Conservation (phyloP, 2,329 filamentous ascomycete genomes). For the Neoscytalidium dimidiatum region DNA sequence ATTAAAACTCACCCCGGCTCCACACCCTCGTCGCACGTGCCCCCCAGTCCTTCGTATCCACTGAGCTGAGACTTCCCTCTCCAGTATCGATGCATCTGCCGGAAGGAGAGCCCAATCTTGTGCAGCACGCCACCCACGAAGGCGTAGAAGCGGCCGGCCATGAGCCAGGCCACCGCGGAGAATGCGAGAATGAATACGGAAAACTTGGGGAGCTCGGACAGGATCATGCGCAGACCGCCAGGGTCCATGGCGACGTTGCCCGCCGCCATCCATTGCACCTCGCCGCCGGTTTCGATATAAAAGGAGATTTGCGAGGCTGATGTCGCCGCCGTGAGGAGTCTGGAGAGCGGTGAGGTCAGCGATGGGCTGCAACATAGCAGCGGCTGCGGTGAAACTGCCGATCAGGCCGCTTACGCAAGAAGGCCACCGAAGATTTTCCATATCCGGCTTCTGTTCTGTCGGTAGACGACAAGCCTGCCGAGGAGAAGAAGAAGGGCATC, state of each 20-base stretch:
- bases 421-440: slow-evolving; percentile 27
- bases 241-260: slow-evolving; percentile 39
- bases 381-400: background rate
- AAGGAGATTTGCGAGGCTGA: slow-evolving; percentile 41
- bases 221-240: slow-evolving; percentile 39
- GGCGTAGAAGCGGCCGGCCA: slow-evolving; percentile 33
- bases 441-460: slow-evolving; percentile 10
- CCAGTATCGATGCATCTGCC: slow-evolving; percentile 1
- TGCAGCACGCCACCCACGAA: slow-evolving; percentile 22
- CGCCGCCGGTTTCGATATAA: slow-evolving; percentile 42
- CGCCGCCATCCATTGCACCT: slow-evolving; percentile 41
- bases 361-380: background rate
- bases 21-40: background rate
- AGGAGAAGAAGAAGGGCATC: slow-evolving; percentile 37
- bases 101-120: slow-evolving; percentile 21
- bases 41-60: background rate
- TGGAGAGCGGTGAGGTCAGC: slow-evolving; percentile 20
- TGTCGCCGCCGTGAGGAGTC: slow-evolving; percentile 33
- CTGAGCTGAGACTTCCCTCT: background rate
- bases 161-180: slow-evolving; percentile 30
- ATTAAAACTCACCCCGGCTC: background rate
- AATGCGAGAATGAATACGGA: slow-evolving; percentile 30
- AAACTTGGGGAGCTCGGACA: slow-evolving; percentile 36
- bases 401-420: slow-evolving; percentile 31
- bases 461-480: slow-evolving; percentile 32